phyloP scores from a whole-genome alignment of 2,329 filamentous ascomycete species.

The Neobulgaria alba region DNA sequence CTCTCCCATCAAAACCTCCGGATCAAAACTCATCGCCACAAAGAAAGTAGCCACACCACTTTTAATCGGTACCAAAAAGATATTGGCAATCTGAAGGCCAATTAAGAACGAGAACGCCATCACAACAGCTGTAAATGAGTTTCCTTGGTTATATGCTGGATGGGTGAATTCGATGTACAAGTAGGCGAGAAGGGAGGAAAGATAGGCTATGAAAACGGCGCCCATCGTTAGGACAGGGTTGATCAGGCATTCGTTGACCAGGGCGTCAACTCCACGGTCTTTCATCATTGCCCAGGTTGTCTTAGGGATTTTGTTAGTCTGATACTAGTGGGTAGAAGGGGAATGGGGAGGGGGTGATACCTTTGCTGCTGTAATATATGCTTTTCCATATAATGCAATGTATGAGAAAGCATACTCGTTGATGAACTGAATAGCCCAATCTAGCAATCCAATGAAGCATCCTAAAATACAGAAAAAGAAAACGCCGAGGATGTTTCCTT shows the following conservation, averaged over 20 bases:
- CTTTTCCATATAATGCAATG: constrained; percentile 85
- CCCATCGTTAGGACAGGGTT: constrained; percentile 60
- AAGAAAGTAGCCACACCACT: constrained; percentile 92
- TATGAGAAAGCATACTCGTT: constrained; percentile 91
- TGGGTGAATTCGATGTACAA: constrained; percentile 77
- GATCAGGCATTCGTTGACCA: constrained; percentile 55
- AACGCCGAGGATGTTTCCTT: constrained; percentile 60
- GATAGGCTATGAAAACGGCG: constrained; percentile 73
- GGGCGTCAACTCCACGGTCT: constrained; percentile 79
- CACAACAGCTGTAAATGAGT: constrained; percentile 65
- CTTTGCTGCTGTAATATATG: constrained; percentile 79
- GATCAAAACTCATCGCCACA: constrained; percentile 64
- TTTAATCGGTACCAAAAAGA: constrained; percentile 81
- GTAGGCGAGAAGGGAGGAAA: constrained; percentile 73
- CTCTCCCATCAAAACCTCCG: constrained; percentile 66
- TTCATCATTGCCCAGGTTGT: constrained; percentile 61
- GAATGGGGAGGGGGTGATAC: constrained; percentile 34
- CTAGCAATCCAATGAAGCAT: constrained; percentile 67
- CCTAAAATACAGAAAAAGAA: constrained; percentile 67
- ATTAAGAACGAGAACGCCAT: constrained; percentile 84
- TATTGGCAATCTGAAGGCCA: constrained; percentile 79
- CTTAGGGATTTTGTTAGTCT: constrained; percentile 18
- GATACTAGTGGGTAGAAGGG: background rate
- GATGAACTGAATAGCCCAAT: constrained; percentile 82
- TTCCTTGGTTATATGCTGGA: constrained; percentile 64